Conservation (phyloP, 2,329 filamentous ascomycete genomes). For the Arthrobotrys sinensis region DNA sequence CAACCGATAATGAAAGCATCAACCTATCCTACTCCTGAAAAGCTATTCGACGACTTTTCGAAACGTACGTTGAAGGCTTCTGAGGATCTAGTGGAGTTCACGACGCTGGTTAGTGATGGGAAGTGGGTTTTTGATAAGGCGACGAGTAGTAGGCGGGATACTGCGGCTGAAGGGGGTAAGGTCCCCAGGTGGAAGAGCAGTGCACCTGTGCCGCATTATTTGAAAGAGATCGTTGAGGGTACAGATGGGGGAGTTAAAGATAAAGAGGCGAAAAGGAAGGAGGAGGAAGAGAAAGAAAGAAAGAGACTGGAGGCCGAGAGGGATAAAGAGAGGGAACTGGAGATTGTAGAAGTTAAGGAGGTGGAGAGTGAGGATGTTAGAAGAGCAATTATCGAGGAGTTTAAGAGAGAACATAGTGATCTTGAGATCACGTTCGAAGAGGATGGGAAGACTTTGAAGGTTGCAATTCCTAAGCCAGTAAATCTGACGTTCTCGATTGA, state of each 20-base stretch:
- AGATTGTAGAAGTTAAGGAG: conserved; percentile 42
- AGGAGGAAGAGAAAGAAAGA: conserved; percentile 50
- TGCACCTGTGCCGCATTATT: conserved; percentile 44
- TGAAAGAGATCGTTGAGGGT: conserved; percentile 40
- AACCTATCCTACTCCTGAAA: conserved; percentile 40
- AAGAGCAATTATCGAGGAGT: conserved; percentile 42
- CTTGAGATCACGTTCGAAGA: conserved; percentile 40
- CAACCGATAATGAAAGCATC: conserved; percentile 58
- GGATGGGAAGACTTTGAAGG: conserved; percentile 42
- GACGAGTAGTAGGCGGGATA: conserved; percentile 41
- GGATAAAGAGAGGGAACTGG: conserved; percentile 44
- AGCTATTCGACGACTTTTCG: conserved; percentile 56
- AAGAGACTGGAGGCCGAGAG: conserved; percentile 42
- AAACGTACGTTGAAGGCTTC: conserved; percentile 55
- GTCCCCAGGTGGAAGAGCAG: conserved; percentile 55
- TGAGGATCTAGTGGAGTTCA: conserved; percentile 57
- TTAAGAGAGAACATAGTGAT: conserved; percentile 49
- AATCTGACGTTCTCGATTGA: conserved; percentile 47
- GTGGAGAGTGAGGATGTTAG: conserved; percentile 43
- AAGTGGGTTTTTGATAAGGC: conserved; percentile 60
- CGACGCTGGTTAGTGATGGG: conserved; percentile 51
- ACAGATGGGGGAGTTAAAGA: conserved; percentile 16
- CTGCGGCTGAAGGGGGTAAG: conserved; percentile 38
- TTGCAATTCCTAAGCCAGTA: conserved; percentile 43
- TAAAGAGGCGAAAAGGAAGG: conserved; percentile 31